Evolutionary conservation across 805 yeast species (phyloP).

Genomic region (Candida caryicola): DNA sequence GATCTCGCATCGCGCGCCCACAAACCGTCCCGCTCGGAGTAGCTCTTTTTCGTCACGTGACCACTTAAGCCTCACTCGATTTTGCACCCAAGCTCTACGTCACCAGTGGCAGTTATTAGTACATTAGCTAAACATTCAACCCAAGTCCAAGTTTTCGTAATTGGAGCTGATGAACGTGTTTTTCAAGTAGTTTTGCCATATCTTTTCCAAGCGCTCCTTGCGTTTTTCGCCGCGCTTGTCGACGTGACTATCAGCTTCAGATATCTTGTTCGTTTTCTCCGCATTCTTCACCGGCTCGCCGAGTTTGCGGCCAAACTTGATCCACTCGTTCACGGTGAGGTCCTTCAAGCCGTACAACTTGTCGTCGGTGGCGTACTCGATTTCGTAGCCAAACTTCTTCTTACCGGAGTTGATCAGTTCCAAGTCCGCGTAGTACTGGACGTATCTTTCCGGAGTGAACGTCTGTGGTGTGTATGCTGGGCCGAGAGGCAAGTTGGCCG

Average conservation of each 20-base stretch:
- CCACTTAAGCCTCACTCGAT: neutral
- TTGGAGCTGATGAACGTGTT: conserved; percentile 65
- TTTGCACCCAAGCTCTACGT: neutral
- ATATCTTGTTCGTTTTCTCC: conserved; percentile 9
- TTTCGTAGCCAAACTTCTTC: conserved; percentile 52
- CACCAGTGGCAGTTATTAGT: neutral
- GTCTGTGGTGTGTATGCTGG: conserved; percentile 74
- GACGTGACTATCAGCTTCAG: too few species aligned
- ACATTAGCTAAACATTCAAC: conserved; percentile 18
- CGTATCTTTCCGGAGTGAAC: conserved; percentile 69
- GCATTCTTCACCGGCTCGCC: conserved; percentile 38
- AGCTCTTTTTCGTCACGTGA: too few species aligned
- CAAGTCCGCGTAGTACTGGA: conserved; percentile 73
- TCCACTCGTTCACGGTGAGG: conserved; percentile 61
- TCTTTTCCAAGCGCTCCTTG: conserved; percentile 24
- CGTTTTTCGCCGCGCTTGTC: conserved; percentile 8
- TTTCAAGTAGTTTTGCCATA: conserved; percentile 57
- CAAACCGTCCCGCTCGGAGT: too few species aligned
- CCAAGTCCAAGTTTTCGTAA: conserved; percentile 52
- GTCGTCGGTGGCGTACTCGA: conserved; percentile 71
- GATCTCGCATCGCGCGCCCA: too few species aligned
- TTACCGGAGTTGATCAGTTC: conserved; percentile 42
- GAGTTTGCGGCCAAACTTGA: conserved; percentile 52
- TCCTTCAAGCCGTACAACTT: conserved; percentile 51
- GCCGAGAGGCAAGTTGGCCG: conserved; percentile 53